Percentiles rank a stretch among this genome's conserved stretches.
Conservation (phyloP, 2,329 filamentous ascomycete genomes). For the Bretziella fagacearum region DNA sequence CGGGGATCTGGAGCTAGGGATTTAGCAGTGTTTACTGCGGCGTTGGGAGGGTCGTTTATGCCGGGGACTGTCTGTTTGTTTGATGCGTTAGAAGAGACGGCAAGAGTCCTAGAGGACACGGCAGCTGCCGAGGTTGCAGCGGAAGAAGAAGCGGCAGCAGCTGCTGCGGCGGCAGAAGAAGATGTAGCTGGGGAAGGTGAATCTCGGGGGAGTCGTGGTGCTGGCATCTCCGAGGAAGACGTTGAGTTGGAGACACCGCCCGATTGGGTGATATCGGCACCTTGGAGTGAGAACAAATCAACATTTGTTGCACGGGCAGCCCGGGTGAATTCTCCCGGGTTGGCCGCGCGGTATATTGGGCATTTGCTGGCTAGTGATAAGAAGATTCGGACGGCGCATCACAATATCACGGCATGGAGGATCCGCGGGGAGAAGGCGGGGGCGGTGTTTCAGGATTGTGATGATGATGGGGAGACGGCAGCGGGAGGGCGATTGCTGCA, state of each 20-base stretch:
- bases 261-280: constrained; percentile 58
- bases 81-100: constrained; percentile 68
- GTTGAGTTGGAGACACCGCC: constrained; percentile 21
- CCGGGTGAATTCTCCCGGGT: constrained; percentile 46
- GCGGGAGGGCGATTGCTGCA: constrained; percentile 74
- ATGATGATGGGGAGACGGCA: constrained; percentile 91
- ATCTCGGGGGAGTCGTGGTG: background rate
- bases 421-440: constrained; percentile 44
- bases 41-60: constrained; percentile 49
- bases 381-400: constrained; percentile 69
- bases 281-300: constrained; percentile 67
- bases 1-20: constrained; percentile 57
- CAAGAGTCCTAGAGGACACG: constrained; percentile 25
- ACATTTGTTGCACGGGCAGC: constrained; percentile 71
- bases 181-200: constrained; percentile 9
- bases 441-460: constrained; percentile 57
- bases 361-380: constrained; percentile 70
- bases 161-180: constrained; percentile 17
- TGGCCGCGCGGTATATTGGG: constrained; percentile 54
- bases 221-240: constrained; percentile 13
- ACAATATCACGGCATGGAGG: constrained; percentile 92
- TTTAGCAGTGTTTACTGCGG: constrained; percentile 49
- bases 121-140: constrained; percentile 15
- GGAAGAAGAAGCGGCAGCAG: constrained; percentile 16
- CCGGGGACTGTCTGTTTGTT: constrained; percentile 72